These are phyloP conservation scores for Solanum medicagineum DNA, from an alignment of 257 asterid genomes.

Conservation along the genomic window DNA sequence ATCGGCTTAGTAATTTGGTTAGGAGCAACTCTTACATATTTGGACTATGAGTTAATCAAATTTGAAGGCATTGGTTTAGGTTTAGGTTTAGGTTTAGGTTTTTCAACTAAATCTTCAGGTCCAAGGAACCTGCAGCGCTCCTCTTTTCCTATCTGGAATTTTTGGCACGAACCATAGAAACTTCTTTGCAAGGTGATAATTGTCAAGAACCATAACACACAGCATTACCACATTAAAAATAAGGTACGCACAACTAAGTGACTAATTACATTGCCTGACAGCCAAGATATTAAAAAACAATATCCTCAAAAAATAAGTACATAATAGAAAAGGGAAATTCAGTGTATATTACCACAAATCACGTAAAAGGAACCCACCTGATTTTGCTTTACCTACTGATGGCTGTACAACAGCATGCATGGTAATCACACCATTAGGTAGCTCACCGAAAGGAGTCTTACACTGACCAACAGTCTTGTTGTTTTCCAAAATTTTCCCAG, in stretches of 20 bases:
- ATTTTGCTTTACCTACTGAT: slow-evolving; percentile 57
- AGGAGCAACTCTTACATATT: background rate
- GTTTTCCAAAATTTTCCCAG: slow-evolving; percentile 76
- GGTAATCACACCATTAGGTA: slow-evolving; percentile 54
- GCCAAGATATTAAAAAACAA: background rate
- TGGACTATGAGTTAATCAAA: background rate
- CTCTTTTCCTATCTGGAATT: background rate
- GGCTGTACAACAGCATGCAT: slow-evolving; percentile 96
- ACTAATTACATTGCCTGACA: background rate
- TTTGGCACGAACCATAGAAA: background rate
- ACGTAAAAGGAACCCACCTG: slow-evolving; percentile 32
- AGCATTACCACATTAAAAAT: background rate
- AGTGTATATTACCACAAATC: background rate
- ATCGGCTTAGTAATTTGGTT: background rate
- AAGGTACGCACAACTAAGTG: background rate
- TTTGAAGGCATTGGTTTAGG: background rate
- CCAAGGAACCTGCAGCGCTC: background rate
- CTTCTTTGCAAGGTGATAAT: background rate
- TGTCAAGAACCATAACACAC: background rate
- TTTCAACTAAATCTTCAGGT: background rate
- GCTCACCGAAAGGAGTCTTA: slow-evolving; percentile 70
- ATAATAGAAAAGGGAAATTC: background rate
- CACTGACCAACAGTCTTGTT: slow-evolving; percentile 77
- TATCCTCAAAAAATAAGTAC: background rate
- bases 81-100: background rate